A percentile compares a stretch with the other conserved stretches of the same genome.
Conservation (phyloP, 1,284 basidiomycete species). For the Ustilago hordei region DNA sequence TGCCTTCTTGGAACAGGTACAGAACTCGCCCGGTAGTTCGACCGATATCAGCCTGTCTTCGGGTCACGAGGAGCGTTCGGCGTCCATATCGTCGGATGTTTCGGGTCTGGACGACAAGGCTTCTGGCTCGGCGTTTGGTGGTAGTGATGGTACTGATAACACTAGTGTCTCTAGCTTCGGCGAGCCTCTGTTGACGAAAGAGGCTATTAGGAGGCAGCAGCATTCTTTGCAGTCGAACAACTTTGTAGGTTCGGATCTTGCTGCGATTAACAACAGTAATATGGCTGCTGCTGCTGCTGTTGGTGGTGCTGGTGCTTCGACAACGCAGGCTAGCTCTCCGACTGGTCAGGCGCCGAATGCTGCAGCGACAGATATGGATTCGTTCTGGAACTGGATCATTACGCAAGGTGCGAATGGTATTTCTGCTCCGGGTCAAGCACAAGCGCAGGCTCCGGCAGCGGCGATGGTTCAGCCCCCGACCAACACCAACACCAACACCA, state of each 20-base stretch:
- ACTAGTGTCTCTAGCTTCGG: conserved; percentile 43
- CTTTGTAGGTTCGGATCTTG: background rate
- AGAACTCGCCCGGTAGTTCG: conserved; percentile 52
- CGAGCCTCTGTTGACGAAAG: conserved; percentile 38
- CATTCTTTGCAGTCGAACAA: conserved; percentile 26
- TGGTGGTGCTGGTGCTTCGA: conserved; percentile 1
- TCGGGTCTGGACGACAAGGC: conserved; percentile 36
- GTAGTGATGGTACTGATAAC: conserved; percentile 35
- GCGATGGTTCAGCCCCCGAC: conserved; percentile 20
- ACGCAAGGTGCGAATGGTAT: conserved; percentile 54
- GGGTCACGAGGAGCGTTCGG: conserved; percentile 35
- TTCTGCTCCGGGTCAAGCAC: conserved; percentile 2
- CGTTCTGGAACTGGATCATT: conserved; percentile 64
- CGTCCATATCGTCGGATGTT: conserved; percentile 33
- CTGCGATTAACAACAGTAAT: background rate
- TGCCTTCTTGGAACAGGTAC: conserved; percentile 54
- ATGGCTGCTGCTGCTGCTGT: conserved; percentile 1
- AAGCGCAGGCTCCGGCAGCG: conserved; percentile 12
- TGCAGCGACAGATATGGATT: conserved; percentile 47
- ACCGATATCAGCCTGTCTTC: conserved; percentile 41
- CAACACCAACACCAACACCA: background rate
- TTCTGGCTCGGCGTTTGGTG: conserved; percentile 23
- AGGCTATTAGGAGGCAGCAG: conserved; percentile 40
- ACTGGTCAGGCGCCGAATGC: conserved; percentile 18
- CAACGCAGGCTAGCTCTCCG: conserved; percentile 24